Evolutionary conservation across 2,329 filamentous ascomycete genomes (phyloP).

Genomic region (Fusarium cyanostomum): DNA sequence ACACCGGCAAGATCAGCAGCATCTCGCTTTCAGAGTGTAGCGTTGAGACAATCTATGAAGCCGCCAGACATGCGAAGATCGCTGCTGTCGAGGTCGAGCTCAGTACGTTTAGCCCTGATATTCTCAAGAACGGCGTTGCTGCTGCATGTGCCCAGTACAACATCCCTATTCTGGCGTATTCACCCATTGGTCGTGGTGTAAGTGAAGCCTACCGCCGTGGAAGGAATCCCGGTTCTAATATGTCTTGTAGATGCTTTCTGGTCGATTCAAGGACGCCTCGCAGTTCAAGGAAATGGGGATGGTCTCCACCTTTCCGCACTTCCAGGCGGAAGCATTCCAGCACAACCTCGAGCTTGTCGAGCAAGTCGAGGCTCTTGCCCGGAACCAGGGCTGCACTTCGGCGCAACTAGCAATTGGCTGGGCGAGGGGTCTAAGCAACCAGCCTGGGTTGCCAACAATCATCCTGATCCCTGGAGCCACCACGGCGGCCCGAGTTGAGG

Average conservation of each 20-base stretch:
- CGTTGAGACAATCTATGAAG: constrained; percentile 59
- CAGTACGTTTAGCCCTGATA: constrained; percentile 59
- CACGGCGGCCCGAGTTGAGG: constrained; percentile 63
- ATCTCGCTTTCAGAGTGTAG: constrained; percentile 63
- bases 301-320: constrained; percentile 60
- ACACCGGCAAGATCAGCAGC: constrained; percentile 61
- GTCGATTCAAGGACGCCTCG: constrained; percentile 38
- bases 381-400: constrained; percentile 67
- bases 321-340: constrained; percentile 69
- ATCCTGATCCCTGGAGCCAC: constrained; percentile 75
- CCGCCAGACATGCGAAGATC: constrained; percentile 55
- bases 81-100: constrained; percentile 64
- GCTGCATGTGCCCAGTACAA: constrained; percentile 67
- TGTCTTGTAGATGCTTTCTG: constrained; percentile 42
- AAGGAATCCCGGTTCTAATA: constrained; percentile 15
- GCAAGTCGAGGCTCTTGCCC: constrained; percentile 66
- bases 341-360: constrained; percentile 71
- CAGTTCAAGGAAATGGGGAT: constrained; percentile 38
- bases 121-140: constrained; percentile 61
- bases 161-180: constrained; percentile 78
- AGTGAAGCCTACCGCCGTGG: constrained; percentile 26
- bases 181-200: constrained; percentile 70
- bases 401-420: constrained; percentile 75
- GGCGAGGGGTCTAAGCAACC: constrained; percentile 60
- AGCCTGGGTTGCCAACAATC: constrained; percentile 63